Evolutionary conservation across 768 basidiomycete species (phyloP), one percentile per base, ranked within the genome.

Genomic region (Inosperma sp.): DNA sequence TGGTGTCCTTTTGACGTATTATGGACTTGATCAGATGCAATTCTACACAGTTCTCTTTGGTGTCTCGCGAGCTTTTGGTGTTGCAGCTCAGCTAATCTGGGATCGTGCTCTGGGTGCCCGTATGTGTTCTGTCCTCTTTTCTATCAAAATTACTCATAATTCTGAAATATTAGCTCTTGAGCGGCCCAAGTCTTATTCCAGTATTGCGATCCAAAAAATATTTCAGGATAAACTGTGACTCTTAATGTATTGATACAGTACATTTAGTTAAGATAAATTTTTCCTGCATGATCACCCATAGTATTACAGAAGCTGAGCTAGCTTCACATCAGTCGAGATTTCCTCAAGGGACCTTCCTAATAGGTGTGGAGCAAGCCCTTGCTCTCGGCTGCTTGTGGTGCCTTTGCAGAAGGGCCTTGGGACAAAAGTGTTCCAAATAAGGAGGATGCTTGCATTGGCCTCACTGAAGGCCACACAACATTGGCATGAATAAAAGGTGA

Each of bases 41-140:
- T 97, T 88, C 79, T 97, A 97, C 75, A 97, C 94, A 58, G 95
- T 98, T 49, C 77, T 96, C 53, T 96, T 96, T 69, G 93, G 93
- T 75, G 89, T 96, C 7, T 94, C 91, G n/a, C 87, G 92, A 65
- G 92, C 89, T 14, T 89, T 92, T 59, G 89, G 89, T 72, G 90
- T 92, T 49, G 81, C 87, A 48, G 83, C 90, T 26, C 92, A 93
- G 63, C 76, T 92, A 56, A 90, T 93, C 58, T 93, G 92, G 92
- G 91, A 93, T 63, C 88, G 91, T 66, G 90, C 89, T 13, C 84
- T 91, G 60, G 89, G 89, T 72, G 89, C 88, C 70, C 89, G 87
- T 89, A 66, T 66, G 87, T 82, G 4, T 25, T n/a, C n/a, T n/a
- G n/a, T n/a, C n/a, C n/a, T n/a, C n/a, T n/a, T n/a, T n/a, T n/a